Base-by-base conservation (phyloP, 179 eudicot genomes). In the Actinidia arguta region DNA sequence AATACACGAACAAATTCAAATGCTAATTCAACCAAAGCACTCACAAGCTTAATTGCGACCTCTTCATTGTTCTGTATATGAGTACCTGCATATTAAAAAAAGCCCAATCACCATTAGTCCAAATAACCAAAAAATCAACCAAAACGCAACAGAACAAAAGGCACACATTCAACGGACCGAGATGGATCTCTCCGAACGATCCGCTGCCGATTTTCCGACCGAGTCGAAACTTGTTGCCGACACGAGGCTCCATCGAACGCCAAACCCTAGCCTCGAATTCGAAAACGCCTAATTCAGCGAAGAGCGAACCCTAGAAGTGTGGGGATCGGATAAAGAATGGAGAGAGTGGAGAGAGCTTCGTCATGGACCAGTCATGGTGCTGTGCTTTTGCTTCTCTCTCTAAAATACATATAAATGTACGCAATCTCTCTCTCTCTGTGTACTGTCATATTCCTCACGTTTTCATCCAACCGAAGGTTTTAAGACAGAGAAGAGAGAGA, bases 21-120 rank as follows among this genome's bases (percentile, higher is more conserved):
- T 24, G 27, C 16, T 25, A 13, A 14, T 5, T 20, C 25, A 59
- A 13, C 2, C 25, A 48, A 9, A 59, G 13, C 36, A 87, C 94
- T 92, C 81, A 90, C 94, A 17, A 92, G 93, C 87, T 92, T 90
- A 85, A 92, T 89, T 36, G 93, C 94, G 50, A 92, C 91, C 82
- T 92, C 93, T 82, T 92, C 92, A 56, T 90, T 92, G 3, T 89
- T 90, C 87, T 92, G 94, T 73, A 87, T 75, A 87, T 90, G 86
- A 75, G 92, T 90, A 10, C 94, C 94, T 92, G 84, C n/a, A n/a
- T n/a, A 55, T 80, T 77, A 58, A 16, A 31, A 85, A 87, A 66
- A 71, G 17, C 36, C 44, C 11, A 84, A 52, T 1, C 63, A 55
- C 74, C 44, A 52, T 47, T 50, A 47, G 63, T 72, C 18, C 39